Percentiles rank a stretch among this genome's conserved stretches.
These are phyloP conservation scores for Coemansia pectinata DNA, from an alignment of 192 early-diverging fungal genomes.

Conservation along the genomic window DNA sequence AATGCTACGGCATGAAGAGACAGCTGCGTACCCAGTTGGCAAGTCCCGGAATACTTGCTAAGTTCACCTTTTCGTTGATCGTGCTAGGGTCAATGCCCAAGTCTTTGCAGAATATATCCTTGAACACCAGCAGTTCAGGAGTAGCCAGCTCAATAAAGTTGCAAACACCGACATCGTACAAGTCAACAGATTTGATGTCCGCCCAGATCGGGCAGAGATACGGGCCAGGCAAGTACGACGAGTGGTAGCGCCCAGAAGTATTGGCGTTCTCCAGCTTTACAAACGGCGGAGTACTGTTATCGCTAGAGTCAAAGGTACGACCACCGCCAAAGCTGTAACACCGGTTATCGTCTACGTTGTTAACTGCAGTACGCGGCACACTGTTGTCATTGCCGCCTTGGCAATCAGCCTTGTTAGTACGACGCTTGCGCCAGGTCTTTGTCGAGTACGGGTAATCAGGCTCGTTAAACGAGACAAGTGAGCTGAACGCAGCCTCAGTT, in stretches of 20 bases:
- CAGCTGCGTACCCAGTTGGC: conserved; percentile 44
- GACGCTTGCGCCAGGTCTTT: conserved; percentile 31
- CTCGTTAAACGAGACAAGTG: conserved; percentile 13
- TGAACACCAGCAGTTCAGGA: conserved; percentile 50
- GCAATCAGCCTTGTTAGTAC: background rate
- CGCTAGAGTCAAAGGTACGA: conserved; percentile 19
- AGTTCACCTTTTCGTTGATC: conserved; percentile 35
- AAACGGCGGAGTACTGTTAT: conserved; percentile 26
- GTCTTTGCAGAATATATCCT: conserved; percentile 51
- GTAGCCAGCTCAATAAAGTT: conserved; percentile 45
- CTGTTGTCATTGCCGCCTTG: background rate
- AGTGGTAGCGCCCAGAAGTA: conserved; percentile 42
- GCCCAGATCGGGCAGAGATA: conserved; percentile 54
- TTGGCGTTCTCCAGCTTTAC: conserved; percentile 33
- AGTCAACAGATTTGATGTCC: conserved; percentile 49
- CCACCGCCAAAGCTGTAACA: conserved; percentile 1
- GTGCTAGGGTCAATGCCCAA: conserved; percentile 40
- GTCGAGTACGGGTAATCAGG: conserved; percentile 43
- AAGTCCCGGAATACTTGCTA: conserved; percentile 42
- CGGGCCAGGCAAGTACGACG: conserved; percentile 44
- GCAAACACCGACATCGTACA: conserved; percentile 50
- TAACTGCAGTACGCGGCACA: background rate
- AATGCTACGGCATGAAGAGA: conserved; percentile 14
- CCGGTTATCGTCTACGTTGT: background rate
- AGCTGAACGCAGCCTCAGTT: conserved; percentile 18